A percentile compares a stretch with the other conserved stretches of the same genome.
These are phyloP conservation scores for Auricularia auricula-judae DNA, from an alignment of 768 basidiomycete genomes.

Conservation along the genomic window DNA sequence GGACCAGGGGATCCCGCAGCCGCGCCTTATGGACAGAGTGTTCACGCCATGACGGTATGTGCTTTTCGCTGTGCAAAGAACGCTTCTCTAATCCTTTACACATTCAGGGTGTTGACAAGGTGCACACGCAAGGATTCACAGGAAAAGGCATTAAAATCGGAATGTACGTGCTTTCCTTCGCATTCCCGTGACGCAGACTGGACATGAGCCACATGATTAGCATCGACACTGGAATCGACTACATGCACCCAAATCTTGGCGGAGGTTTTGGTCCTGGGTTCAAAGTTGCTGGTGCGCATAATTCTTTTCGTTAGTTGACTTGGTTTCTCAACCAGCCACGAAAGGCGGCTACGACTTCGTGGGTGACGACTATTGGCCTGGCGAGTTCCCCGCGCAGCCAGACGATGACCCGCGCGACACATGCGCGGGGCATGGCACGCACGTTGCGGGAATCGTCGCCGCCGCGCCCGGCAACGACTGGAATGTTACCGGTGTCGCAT, in stretches of 20 bases:
- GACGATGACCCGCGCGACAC: slow-evolving; percentile 42
- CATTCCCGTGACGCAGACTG: no score
- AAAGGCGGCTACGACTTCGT: slow-evolving; percentile 49
- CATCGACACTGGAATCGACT: slow-evolving; percentile 29
- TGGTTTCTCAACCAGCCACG: slow-evolving; percentile 7
- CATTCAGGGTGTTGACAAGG: background rate
- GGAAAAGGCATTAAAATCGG: background rate
- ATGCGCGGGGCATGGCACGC: slow-evolving; percentile 39
- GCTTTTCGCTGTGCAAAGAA: background rate
- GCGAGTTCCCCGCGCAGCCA: slow-evolving; percentile 35
- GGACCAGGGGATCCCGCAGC: background rate
- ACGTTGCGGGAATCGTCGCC: slow-evolving; percentile 41
- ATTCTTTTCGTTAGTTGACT: no score
- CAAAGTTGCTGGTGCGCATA: slow-evolving; percentile 15
- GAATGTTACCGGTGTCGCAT: slow-evolving; percentile 63
- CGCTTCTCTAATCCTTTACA: background rate
- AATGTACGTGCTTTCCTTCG: background rate
- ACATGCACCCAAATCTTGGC: slow-evolving; percentile 44
- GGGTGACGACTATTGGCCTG: slow-evolving; percentile 32
- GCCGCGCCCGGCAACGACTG: slow-evolving; percentile 49
- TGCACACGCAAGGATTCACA: background rate
- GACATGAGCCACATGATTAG: no score
- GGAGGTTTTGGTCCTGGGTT: slow-evolving; percentile 42
- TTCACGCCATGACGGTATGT: slow-evolving; percentile 4
- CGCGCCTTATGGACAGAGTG: background rate